Conservation (phyloP, 2,329 filamentous ascomycete genomes). For the Berkeleyomyces basicola region DNA sequence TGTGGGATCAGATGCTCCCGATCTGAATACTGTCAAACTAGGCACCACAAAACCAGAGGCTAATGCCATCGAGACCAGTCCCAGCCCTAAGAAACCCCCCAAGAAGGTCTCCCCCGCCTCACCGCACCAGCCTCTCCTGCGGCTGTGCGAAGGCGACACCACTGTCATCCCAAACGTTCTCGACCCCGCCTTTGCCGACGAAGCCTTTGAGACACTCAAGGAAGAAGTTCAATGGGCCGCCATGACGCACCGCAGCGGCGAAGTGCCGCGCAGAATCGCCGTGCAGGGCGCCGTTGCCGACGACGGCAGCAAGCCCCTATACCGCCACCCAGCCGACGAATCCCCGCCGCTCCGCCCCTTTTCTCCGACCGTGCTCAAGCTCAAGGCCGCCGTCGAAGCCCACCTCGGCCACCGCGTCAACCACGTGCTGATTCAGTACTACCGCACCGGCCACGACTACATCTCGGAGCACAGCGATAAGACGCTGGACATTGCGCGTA, state of each 20-base stretch:
- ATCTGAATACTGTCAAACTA: not conserved
- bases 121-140: not conserved
- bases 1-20: not conserved
- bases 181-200: slow-evolving; percentile 34
- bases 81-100: not conserved
- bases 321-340: slow-evolving; percentile 84
- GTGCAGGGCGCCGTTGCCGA: slow-evolving; percentile 59
- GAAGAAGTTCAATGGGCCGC: slow-evolving; percentile 72
- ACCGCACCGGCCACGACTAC: slow-evolving; percentile 74
- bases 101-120: not conserved
- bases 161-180: slow-evolving; percentile 56
- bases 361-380: slow-evolving; percentile 50
- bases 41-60: not conserved
- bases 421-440: slow-evolving; percentile 83
- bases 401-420: slow-evolving; percentile 68
- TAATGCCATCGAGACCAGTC: not conserved
- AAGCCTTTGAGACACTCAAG: slow-evolving; percentile 53
- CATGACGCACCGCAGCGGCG: slow-evolving; percentile 84
- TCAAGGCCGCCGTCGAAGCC: slow-evolving; percentile 53
- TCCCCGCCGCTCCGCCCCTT: slow-evolving; percentile 64
- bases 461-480: slow-evolving; percentile 98
- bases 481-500: slow-evolving; percentile 71
- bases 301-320: slow-evolving; percentile 71
- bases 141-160: slow-evolving; percentile 67
- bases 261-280: slow-evolving; percentile 79